Percentiles rank a stretch among this genome's conserved stretches.
phyloP scores from a whole-genome alignment of 805 yeast genomes.

The Metschnikowia aberdeeniae region DNA sequence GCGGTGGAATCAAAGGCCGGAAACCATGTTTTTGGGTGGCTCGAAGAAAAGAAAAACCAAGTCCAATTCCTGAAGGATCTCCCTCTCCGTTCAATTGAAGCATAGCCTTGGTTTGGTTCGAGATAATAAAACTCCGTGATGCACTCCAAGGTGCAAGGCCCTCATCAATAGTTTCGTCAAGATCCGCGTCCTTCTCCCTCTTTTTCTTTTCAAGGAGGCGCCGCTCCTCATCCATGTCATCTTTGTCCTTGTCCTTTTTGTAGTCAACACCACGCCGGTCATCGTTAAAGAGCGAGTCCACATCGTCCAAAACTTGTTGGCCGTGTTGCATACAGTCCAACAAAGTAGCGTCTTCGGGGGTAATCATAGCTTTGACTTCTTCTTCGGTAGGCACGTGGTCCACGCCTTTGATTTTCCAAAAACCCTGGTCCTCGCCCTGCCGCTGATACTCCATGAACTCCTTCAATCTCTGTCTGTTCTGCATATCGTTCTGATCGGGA shows the following conservation, averaged over 20 bases:
- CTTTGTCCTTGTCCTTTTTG: slow-evolving; percentile 24
- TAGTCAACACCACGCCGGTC: slow-evolving; percentile 27
- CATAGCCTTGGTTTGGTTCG: slow-evolving; percentile 97
- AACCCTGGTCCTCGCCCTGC: slow-evolving; percentile 90
- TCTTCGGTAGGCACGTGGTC: slow-evolving; percentile 70
- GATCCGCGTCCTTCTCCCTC: slow-evolving; percentile 25
- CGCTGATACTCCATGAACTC: slow-evolving; percentile 98
- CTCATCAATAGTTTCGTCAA: slow-evolving; percentile 66
- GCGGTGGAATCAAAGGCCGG: slow-evolving; percentile 34
- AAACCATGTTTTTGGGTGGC: slow-evolving; percentile 97
- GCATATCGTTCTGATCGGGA: slow-evolving; percentile 97
- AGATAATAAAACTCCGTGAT: slow-evolving; percentile 85
- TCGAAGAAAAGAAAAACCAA: slow-evolving; percentile 80
- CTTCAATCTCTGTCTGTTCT: slow-evolving; percentile 88
- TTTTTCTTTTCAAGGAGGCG: slow-evolving; percentile 23
- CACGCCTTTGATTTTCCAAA: slow-evolving; percentile 74
- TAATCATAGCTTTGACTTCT: slow-evolving; percentile 72
- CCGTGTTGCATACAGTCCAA: slow-evolving; percentile 92
- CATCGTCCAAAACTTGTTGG: slow-evolving; percentile 82
- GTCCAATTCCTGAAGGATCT: slow-evolving; percentile 89
- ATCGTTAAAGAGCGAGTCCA: slow-evolving; percentile 49
- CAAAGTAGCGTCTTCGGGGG: slow-evolving; percentile 86
- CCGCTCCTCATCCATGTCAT: slow-evolving; percentile 19
- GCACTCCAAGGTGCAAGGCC: slow-evolving; percentile 92
- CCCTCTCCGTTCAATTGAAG: slow-evolving; percentile 91